phyloP scores from a whole-genome alignment of 768 basidiomycete species.

The Paxillus involutus region DNA sequence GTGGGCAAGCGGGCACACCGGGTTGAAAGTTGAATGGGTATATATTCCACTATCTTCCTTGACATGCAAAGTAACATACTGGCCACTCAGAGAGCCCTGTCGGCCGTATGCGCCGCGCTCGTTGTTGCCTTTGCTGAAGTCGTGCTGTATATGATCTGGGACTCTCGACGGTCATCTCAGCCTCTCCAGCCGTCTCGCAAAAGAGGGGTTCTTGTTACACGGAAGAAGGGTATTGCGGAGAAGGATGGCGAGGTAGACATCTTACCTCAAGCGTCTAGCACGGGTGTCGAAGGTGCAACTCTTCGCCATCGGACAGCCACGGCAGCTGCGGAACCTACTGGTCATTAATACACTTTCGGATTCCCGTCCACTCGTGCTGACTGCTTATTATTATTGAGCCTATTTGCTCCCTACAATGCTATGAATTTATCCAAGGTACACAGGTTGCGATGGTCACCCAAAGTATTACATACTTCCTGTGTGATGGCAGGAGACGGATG shows the following conservation, averaged over 20 bases:
- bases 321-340: background rate
- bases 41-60: slow-evolving; percentile 26
- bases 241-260: slow-evolving; percentile 1
- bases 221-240: slow-evolving; percentile 10
- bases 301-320: slow-evolving; percentile 22
- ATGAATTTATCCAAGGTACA: background rate
- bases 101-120: slow-evolving; percentile 58
- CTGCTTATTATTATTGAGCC: background rate
- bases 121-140: slow-evolving; percentile 73
- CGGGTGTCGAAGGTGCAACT: slow-evolving; percentile 11
- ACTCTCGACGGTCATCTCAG: slow-evolving; percentile 41
- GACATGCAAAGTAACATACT: slow-evolving; percentile 3
- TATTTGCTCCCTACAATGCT: background rate
- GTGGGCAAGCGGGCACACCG: slow-evolving; percentile 66
- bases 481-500: background rate
- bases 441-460: background rate
- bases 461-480: background rate
- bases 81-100: slow-evolving; percentile 51
- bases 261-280: slow-evolving; percentile 18
- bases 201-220: background rate
- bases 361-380: background rate
- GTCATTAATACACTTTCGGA: background rate
- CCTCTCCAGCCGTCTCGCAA: slow-evolving; percentile 8
- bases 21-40: slow-evolving; percentile 78
- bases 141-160: slow-evolving; percentile 72